Conservation (phyloP, 179 eudicot genomes). For the Silene coronaria region DNA sequence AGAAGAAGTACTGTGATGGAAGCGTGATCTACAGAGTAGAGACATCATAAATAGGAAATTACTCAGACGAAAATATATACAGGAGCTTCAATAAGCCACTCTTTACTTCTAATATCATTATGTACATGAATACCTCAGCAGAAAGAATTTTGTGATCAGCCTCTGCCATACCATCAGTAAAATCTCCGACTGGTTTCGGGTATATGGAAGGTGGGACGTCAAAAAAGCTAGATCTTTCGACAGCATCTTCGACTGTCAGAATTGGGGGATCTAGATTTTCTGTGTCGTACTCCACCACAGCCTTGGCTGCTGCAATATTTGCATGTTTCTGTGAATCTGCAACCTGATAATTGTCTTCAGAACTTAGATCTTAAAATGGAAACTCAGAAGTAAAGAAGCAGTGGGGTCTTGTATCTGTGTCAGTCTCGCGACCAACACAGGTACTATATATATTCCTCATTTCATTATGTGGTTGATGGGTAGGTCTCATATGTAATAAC, state of each 20-base stretch:
- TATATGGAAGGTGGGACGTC: conserved; percentile 51
- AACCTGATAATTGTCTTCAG: conserved; percentile 40
- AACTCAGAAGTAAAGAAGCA: conserved; percentile 27
- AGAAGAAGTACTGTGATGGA: conserved; percentile 86
- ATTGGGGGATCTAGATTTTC: conserved; percentile 71
- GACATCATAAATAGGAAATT: conserved; percentile 13
- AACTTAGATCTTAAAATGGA: neutral
- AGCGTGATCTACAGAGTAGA: conserved; percentile 74
- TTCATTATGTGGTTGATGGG: too few species aligned
- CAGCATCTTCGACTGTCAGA: conserved; percentile 87
- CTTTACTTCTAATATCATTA: too few species aligned
- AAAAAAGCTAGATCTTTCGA: conserved; percentile 62
- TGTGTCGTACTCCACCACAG: conserved; percentile 56
- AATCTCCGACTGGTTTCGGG: conserved; percentile 69
- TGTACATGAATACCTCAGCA: conserved; percentile 48
- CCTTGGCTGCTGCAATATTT: conserved; percentile 65
- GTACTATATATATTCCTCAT: too few species aligned
- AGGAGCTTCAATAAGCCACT: conserved; percentile 1
- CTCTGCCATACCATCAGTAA: conserved; percentile 77
- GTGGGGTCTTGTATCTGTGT: too few species aligned
- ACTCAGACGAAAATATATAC: conserved; percentile 13
- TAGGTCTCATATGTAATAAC: too few species aligned
- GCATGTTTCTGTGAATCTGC: conserved; percentile 79
- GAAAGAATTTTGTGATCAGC: conserved; percentile 81
- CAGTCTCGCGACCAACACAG: too few species aligned